Conservation (phyloP, 2,329 filamentous ascomycete species). For the Ascochyta rabiei region DNA sequence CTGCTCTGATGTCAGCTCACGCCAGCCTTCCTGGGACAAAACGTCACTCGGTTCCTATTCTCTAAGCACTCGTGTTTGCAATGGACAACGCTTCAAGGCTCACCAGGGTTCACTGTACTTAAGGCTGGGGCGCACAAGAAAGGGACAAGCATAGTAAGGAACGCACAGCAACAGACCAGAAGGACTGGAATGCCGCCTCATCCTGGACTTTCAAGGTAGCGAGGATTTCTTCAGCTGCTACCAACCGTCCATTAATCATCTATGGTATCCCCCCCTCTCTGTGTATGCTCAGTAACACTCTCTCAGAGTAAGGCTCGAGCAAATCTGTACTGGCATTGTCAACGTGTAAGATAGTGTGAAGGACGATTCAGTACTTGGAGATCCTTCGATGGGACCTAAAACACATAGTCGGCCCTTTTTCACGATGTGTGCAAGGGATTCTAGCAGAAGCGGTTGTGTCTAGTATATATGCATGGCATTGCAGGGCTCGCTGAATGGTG, state of each 20-base stretch:
- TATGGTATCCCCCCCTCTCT: background rate
- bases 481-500: no score
- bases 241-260: no score
- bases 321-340: background rate
- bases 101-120: background rate
- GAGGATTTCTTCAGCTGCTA: no score
- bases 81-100: background rate
- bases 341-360: background rate
- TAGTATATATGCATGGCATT: background rate
- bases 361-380: background rate
- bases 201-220: background rate
- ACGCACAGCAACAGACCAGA: background rate
- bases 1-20: constrained; percentile 7
- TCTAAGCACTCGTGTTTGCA: background rate
- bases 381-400: background rate
- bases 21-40: background rate
- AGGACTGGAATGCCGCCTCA: constrained; percentile 1
- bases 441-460: background rate
- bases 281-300: background rate
- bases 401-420: background rate
- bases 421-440: background rate
- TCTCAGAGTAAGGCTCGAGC: background rate
- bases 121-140: background rate
- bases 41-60: background rate
- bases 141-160: background rate